phyloP scores from a whole-genome alignment of 495 filamentous ascomycete species.

The Penicillium coprophilum region DNA sequence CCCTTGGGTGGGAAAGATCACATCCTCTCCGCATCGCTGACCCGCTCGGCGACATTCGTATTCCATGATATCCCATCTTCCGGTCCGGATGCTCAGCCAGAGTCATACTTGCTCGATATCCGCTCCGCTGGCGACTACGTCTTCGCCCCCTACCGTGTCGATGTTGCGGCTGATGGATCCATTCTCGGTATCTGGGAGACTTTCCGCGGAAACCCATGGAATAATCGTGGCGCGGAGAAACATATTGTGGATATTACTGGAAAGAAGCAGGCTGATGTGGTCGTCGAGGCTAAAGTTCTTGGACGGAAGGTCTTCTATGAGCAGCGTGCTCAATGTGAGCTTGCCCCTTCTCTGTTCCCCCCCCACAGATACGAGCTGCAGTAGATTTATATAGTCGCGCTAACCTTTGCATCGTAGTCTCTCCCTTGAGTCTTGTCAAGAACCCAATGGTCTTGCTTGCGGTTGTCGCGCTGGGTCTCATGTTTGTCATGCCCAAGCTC shows the following conservation, averaged over 20 bases:
- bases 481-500: slow-evolving; percentile 88
- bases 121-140: slow-evolving; percentile 61
- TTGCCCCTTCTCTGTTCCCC: slow-evolving; percentile 4
- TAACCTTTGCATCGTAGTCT: slow-evolving; percentile 35
- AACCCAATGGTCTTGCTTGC: slow-evolving; percentile 95
- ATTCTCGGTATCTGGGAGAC: slow-evolving; percentile 73
- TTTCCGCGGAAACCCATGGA: slow-evolving; percentile 84
- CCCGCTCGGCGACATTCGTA: slow-evolving; percentile 63
- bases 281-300: slow-evolving; percentile 60
- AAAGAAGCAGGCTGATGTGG: slow-evolving; percentile 28
- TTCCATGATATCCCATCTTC: slow-evolving; percentile 57
- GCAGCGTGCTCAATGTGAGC: slow-evolving; percentile 71
- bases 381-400: background rate
- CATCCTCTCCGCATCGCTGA: slow-evolving; percentile 60
- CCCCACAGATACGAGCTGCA: background rate
- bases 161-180: slow-evolving; percentile 55
- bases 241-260: slow-evolving; percentile 29
- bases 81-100: slow-evolving; percentile 24
- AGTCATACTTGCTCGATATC: slow-evolving; percentile 80
- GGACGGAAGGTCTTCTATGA: slow-evolving; percentile 70
- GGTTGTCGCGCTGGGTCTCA: slow-evolving; percentile 72
- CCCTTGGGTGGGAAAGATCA: slow-evolving; percentile 52
- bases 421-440: slow-evolving; percentile 71
- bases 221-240: slow-evolving; percentile 69
- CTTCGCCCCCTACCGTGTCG: slow-evolving; percentile 74